Base-by-base conservation (phyloP, 805 yeast genomes). In the Ogataea zsoltii region DNA sequence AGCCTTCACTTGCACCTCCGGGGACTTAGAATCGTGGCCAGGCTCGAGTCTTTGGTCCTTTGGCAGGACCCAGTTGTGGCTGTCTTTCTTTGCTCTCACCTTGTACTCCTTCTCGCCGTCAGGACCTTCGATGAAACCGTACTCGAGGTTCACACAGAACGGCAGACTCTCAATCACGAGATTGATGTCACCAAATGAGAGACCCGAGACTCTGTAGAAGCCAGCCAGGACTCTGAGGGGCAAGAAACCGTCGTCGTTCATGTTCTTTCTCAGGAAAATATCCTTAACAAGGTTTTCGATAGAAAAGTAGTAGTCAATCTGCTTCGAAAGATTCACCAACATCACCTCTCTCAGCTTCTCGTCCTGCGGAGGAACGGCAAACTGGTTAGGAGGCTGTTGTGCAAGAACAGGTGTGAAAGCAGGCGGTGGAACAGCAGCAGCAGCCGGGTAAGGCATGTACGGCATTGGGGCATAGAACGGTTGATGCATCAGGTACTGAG, bases 281-380 rank as follows among this genome's bases (percentile, higher is more conserved):
- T 94, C 99, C 68, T 89, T 87, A 56, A 85, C 73, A 67, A 94
- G 75, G 67, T 94, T 94, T 57, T 89, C 96, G 41, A 83, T 74
- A 25, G 95, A 84, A 70, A 94, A 87, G 67, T 94, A 94, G 72
- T 94, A 94, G 62, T 88, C 94, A 42, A 92, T 72, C 72, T 91
- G 98, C 65, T 63, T 65, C 7, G 77, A 58, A 31, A 63, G 50
- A 16, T 57, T 54, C 13, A 48, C 45, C 6, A 51, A 44, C 48
- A 60, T 57, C 5, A 43, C 43, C 4, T 57, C 62, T 42, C 50
- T 44, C 21, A 57, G 51, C 35, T 44, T 46, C 19, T 47, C 34
- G 40, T 54, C 55, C 43, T 53, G 61, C 3, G 56, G 49, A 25
- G 51, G 48, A 26, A 40, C 48, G 37, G 58, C 43, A 21, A 57